phyloP scores from a whole-genome alignment of 2,329 filamentous ascomycete genomes.

The Fusarium mexicanum region DNA sequence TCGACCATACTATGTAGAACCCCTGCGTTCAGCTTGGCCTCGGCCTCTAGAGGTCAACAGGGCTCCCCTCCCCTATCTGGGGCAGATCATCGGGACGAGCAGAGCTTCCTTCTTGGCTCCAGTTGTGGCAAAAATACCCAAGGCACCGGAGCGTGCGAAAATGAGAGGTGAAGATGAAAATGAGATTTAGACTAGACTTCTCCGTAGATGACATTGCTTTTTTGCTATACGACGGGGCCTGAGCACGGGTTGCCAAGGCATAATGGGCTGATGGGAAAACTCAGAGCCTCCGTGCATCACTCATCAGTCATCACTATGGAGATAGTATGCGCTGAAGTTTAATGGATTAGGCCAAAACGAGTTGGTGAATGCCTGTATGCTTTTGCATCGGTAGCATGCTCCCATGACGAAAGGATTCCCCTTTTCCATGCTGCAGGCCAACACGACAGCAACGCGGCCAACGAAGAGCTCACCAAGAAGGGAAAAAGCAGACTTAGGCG shows the following conservation, averaged over 20 bases:
- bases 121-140: slow-evolving; percentile 8
- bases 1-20: neutral
- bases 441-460: neutral
- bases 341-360: neutral
- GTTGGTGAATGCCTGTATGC: neutral
- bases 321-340: neutral
- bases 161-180: neutral
- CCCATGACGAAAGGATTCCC: neutral
- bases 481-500: neutral
- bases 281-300: neutral
- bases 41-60: slow-evolving; percentile 4
- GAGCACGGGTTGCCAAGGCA: neutral
- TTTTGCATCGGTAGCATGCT: neutral
- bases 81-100: neutral
- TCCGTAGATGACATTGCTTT: neutral
- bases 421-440: neutral
- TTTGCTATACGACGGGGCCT: neutral
- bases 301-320: neutral
- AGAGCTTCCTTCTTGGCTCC: neutral
- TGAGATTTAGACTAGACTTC: neutral
- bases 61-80: slow-evolving; percentile 2
- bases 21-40: slow-evolving; percentile 33
- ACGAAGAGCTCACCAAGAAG: neutral
- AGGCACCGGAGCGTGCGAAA: slow-evolving; percentile 1
- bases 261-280: neutral